Conservation (phyloP, 306 rosid genomes). For the Prunus dulcis region DNA sequence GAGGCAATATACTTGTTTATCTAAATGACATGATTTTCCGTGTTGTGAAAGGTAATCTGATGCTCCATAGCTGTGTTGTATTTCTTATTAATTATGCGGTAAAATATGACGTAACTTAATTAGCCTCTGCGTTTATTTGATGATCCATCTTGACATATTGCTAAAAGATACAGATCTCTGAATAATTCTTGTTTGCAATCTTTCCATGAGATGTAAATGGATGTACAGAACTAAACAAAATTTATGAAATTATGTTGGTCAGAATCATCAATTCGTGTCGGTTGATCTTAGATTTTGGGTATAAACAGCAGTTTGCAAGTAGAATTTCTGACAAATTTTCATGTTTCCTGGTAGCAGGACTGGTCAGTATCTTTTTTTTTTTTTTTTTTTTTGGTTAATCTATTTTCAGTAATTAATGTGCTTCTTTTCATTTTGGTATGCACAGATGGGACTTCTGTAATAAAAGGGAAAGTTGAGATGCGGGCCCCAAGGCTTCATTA, state of each 20-base stretch:
- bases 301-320: not conserved
- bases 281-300: not conserved
- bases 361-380: not conserved
- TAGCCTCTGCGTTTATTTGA: not conserved
- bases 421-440: conserved; percentile 26
- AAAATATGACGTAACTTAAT: not conserved
- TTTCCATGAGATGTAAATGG: not conserved
- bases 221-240: not conserved
- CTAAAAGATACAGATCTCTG: not conserved
- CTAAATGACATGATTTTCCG: conserved; percentile 69
- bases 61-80: not conserved
- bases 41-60: conserved; percentile 58
- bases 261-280: not conserved
- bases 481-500: conserved; percentile 87
- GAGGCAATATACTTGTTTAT: conserved; percentile 64
- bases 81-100: not conserved
- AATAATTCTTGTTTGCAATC: not conserved
- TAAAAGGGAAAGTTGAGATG: conserved; percentile 49
- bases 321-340: not conserved
- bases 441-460: conserved; percentile 60
- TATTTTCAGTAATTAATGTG: conserved; percentile 5
- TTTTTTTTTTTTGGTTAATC: conserved; percentile 4
- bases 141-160: not conserved
- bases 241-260: not conserved
- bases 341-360: not conserved